phyloP scores from a whole-genome alignment of 75 land plant genomes.

The Picea sitchensis region DNA sequence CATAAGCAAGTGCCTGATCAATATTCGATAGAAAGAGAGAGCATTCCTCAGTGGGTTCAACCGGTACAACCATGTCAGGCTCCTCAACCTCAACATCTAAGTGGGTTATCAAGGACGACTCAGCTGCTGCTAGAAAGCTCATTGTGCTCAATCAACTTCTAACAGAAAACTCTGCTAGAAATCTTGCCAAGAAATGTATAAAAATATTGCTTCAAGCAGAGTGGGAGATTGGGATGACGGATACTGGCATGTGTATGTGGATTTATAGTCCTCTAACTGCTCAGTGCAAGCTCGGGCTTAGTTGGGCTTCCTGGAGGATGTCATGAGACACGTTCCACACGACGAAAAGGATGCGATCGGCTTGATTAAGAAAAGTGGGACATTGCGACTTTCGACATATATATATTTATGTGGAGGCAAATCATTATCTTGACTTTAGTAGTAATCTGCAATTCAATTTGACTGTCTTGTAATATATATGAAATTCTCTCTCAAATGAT shows the following conservation, averaged over 20 bases:
- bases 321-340: neutral
- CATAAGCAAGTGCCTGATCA: slow-evolving; percentile 47
- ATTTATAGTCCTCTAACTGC: neutral
- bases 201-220: neutral
- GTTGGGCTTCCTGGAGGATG: neutral
- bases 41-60: slow-evolving; percentile 21
- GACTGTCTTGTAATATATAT: too few species aligned
- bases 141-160: neutral
- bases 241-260: neutral
- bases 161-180: neutral
- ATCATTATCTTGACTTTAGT: too few species aligned
- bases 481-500: too few species aligned
- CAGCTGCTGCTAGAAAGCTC: neutral
- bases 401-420: neutral
- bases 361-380: neutral
- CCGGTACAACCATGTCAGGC: slow-evolving; percentile 6
- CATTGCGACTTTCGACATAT: neutral
- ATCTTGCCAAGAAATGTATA: neutral
- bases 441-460: too few species aligned
- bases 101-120: neutral
- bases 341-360: neutral
- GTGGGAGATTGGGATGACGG: neutral
- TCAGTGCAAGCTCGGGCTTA: neutral
- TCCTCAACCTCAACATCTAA: slow-evolving; percentile 2
- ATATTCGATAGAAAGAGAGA: slow-evolving; percentile 54